A percentile compares a stretch with the other conserved stretches of the same genome.
phyloP scores from a whole-genome alignment of 1,284 basidiomycete species.

The Leccinum holopus region DNA sequence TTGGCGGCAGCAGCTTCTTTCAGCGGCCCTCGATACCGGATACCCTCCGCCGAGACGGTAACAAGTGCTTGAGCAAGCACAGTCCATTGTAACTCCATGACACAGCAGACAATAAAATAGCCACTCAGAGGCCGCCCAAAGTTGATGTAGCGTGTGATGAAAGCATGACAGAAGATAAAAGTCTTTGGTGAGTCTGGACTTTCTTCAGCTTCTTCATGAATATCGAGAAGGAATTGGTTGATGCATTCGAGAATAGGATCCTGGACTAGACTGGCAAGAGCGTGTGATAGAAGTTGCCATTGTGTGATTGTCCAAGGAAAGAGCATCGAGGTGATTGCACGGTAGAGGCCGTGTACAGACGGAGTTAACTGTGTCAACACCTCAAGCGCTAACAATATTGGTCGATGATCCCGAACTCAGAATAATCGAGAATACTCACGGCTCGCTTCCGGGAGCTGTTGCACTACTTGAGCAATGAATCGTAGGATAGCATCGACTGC shows the following conservation, averaged over 20 bases:
- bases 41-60: slow-evolving; percentile 35
- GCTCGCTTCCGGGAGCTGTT: slow-evolving; percentile 51
- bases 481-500: slow-evolving; percentile 57
- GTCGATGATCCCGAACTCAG: neutral
- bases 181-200: slow-evolving; percentile 16
- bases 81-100: slow-evolving; percentile 82
- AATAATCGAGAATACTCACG: slow-evolving; percentile 43
- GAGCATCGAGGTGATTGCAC: slow-evolving; percentile 76
- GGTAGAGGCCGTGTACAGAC: slow-evolving; percentile 83
- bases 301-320: slow-evolving; percentile 73
- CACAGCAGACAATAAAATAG: slow-evolving; percentile 84
- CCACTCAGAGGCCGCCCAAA: slow-evolving; percentile 79
- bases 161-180: slow-evolving; percentile 62
- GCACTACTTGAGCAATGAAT: slow-evolving; percentile 60
- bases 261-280: slow-evolving; percentile 58
- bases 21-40: slow-evolving; percentile 37
- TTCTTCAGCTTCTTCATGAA: slow-evolving; percentile 53
- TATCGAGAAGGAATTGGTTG: slow-evolving; percentile 64
- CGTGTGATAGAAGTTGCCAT: slow-evolving; percentile 59
- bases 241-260: slow-evolving; percentile 63
- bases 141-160: slow-evolving; percentile 75
- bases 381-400: slow-evolving; percentile 52
- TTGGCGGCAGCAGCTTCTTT: slow-evolving; percentile 79
- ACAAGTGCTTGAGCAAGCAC: slow-evolving; percentile 75
- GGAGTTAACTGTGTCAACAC: slow-evolving; percentile 77